Conservation (phyloP, 345 rosid species). For the Psidium guajava region DNA sequence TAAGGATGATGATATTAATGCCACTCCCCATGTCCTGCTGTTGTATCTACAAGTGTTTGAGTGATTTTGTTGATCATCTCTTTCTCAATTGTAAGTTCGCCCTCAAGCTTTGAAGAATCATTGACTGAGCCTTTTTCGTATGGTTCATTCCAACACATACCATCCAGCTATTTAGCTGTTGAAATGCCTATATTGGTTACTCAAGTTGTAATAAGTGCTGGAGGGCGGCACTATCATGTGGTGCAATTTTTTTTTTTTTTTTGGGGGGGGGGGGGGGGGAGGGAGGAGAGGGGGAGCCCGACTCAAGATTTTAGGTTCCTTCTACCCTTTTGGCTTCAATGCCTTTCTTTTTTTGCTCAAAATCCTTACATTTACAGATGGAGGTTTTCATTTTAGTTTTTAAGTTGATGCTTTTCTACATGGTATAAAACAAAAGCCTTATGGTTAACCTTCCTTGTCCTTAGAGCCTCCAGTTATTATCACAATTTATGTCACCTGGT, state of each 20-base stretch:
- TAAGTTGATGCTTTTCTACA: neutral
- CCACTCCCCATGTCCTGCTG: neutral
- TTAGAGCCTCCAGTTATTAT: neutral
- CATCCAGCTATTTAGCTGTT: neutral
- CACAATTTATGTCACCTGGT: neutral
- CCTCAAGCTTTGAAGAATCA: neutral
- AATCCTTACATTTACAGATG: neutral
- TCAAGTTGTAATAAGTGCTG: neutral
- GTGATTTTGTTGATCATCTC: neutral
- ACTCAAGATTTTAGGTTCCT: neutral
- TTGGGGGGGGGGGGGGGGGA: neutral
- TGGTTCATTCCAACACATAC: neutral
- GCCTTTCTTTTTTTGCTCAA: neutral
- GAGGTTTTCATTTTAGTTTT: neutral
- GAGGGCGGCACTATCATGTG: neutral
- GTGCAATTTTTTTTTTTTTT: neutral
- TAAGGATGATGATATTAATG: neutral
- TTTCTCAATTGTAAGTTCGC: neutral
- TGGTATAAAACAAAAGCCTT: neutral
- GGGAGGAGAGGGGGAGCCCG: rapidly evolving
- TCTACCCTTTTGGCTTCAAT: neutral
- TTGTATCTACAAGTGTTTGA: neutral
- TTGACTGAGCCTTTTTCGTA: neutral
- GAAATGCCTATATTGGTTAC: neutral
- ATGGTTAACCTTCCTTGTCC: neutral